Base-by-base conservation (phyloP, 345 rosid genomes). In the Citrus hindsii region DNA sequence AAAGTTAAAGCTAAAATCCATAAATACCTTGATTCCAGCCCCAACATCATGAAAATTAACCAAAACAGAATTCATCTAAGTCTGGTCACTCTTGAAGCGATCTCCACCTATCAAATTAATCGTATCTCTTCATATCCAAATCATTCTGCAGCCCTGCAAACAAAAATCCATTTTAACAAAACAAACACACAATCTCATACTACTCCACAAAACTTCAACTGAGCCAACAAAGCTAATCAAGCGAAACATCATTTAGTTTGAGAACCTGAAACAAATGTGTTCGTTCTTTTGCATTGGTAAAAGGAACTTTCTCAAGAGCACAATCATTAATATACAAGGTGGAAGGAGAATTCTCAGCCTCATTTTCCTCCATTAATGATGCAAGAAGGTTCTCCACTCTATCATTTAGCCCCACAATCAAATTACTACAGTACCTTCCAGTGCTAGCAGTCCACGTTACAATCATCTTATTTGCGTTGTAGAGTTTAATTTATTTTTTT, bases 11-110 rank as follows among this genome's bases (percentile, higher is more conserved):
- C 37, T 63, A 46, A 62, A 59, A 28, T 13, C 32, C 56, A 32
- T 32, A 0, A 6, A 5, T 82, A 93, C 13, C 97, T 89, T 96
- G 83, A 96, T 96, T 64, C 97, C 98, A 19, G 98, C 99, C 6
- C 97, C 97, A 24, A 96, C 98, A 42, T 10, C 48, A 79, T 92
- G 97, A 84, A 84, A 96, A 88, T 96, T 97, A n/a, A 96, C 98
- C 35, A 92, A 85, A 3, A 92, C 97, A 16, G 97, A 95, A 74
- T 94, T 94, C 95, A 94, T 94, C 91, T 90, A 94, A 80, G 99
- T 96, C 87, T 96, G 98, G 76, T 97, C 99, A 85, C 97, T 94
- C 88, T 96, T 96, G 48, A 86, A 96, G 94, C 90, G 97, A 81
- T 96, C 98, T 65, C 98, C 99, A 70, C 99, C 99, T 30, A 96